phyloP scores from a whole-genome alignment of 1,284 basidiomycete genomes.

The Irpex rosettiformis region DNA sequence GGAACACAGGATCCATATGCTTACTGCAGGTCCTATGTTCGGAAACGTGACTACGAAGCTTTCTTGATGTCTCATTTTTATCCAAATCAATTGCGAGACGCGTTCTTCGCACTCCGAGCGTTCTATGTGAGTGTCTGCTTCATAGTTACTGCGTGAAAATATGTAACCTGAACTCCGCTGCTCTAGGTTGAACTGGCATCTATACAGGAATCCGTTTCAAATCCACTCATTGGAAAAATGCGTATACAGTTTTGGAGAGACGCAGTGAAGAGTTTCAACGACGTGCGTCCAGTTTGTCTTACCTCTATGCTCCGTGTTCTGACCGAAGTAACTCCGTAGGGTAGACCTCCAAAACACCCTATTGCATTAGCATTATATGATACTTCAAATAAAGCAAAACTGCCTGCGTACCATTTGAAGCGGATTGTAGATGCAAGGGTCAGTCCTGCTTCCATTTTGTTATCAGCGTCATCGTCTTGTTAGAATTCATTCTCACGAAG shows the following conservation, averaged over 20 bases:
- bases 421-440: constrained; percentile 86
- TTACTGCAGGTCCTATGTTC: constrained; percentile 69
- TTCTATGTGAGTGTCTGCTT: constrained; percentile 69
- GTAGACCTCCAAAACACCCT: constrained; percentile 77
- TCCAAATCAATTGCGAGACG: constrained; percentile 59
- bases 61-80: constrained; percentile 79
- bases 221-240: constrained; percentile 80
- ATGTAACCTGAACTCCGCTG: constrained; percentile 9
- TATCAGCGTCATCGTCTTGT: constrained; percentile 14
- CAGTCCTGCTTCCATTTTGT: constrained; percentile 23
- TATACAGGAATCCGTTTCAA: constrained; percentile 78
- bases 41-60: constrained; percentile 78
- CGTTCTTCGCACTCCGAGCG: constrained; percentile 81
- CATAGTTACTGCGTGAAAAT: not conserved
- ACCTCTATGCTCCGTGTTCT: constrained; percentile 9
- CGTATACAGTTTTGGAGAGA: constrained; percentile 94
- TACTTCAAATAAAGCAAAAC: constrained; percentile 44
- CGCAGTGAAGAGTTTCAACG: constrained; percentile 67
- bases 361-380: constrained; percentile 75
- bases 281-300: constrained; percentile 43
- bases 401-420: constrained; percentile 77
- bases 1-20: constrained; percentile 41
- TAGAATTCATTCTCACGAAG: constrained; percentile 4
- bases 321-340: constrained; percentile 39
- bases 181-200: constrained; percentile 79